These are phyloP conservation scores for Annulohypoxylon truncatum DNA, from an alignment of 2,329 filamentous ascomycete genomes.

Conservation along the genomic window DNA sequence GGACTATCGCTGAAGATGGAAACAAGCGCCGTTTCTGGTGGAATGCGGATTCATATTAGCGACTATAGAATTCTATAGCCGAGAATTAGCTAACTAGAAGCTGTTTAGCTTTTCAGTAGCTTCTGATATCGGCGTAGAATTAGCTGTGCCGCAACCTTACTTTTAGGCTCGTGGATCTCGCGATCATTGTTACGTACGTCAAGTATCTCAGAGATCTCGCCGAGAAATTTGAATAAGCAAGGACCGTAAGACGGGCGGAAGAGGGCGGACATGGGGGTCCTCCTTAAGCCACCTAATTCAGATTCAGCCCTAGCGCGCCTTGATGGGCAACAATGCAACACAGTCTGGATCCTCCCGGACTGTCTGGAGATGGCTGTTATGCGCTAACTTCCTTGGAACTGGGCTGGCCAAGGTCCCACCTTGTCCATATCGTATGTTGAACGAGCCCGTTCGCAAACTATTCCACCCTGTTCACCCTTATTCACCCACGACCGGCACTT, in stretches of 20 bases:
- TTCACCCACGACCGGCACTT: conserved; percentile 7
- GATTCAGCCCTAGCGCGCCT: conserved; percentile 18
- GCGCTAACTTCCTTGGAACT: conserved; percentile 11
- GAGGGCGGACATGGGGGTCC: background rate
- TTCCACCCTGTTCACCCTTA: background rate
- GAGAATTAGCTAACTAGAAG: background rate
- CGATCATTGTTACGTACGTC: conserved; percentile 1
- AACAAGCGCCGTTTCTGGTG: conserved; percentile 17
- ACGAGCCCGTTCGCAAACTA: background rate
- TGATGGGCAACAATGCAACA: conserved; percentile 20
- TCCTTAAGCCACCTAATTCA: background rate
- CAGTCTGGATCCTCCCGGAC: conserved; percentile 21
- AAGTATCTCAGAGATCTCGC: background rate
- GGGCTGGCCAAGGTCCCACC: conserved; percentile 2
- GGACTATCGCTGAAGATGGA: conserved; percentile 5
- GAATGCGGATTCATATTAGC: conserved; percentile 1
- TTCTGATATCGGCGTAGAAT: conserved; percentile 7
- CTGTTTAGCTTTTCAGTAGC: background rate
- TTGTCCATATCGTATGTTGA: conserved; percentile 21
- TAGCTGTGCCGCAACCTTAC: conserved; percentile 14
- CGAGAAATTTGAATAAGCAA: background rate
- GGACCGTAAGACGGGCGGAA: background rate
- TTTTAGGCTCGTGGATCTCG: conserved; percentile 11
- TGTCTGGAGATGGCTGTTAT: background rate
- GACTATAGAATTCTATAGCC: background rate